phyloP scores from a whole-genome alignment of 805 yeast genomes.

The Lachancea sp. region DNA sequence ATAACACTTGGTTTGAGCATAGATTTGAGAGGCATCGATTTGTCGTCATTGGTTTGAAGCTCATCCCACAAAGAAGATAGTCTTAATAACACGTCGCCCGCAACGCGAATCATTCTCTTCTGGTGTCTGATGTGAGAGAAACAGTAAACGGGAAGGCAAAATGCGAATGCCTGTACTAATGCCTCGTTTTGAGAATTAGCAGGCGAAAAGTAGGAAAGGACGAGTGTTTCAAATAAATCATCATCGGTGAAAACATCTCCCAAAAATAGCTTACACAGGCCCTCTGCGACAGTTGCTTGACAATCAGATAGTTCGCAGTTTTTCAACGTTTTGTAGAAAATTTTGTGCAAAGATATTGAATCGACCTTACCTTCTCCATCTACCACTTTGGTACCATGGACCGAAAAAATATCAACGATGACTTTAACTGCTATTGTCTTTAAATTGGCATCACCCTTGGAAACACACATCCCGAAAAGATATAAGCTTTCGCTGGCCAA shows the following conservation, averaged over 20 bases:
- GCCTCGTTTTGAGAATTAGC: constrained; percentile 54
- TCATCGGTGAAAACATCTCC: constrained; percentile 69
- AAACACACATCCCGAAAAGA: constrained; percentile 61
- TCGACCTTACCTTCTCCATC: constrained; percentile 61
- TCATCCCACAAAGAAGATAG: constrained; percentile 43
- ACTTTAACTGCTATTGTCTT: constrained; percentile 59
- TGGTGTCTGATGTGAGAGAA: constrained; percentile 72
- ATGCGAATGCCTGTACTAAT: constrained; percentile 72
- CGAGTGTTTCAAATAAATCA: constrained; percentile 62
- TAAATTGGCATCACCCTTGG: constrained; percentile 58
- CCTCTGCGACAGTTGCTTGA: constrained; percentile 80
- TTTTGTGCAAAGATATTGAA: constrained; percentile 56
- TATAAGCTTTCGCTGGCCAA: constrained; percentile 60
- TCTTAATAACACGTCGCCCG: constrained; percentile 60
- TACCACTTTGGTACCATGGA: constrained; percentile 65
- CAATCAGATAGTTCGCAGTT: constrained; percentile 52
- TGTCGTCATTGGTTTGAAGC: constrained; percentile 31
- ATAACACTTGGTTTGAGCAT: constrained; percentile 44
- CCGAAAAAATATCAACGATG: constrained; percentile 70
- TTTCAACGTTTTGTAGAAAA: constrained; percentile 61
- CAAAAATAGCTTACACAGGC: constrained; percentile 72
- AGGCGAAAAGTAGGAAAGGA: constrained; percentile 73
- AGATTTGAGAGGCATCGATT: constrained; percentile 22
- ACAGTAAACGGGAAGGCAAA: constrained; percentile 83
- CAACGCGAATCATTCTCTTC: constrained; percentile 52